These are phyloP conservation scores for Trichosporon sp. DNA, from an alignment of 1,284 basidiomycete genomes.

Conservation along the genomic window DNA sequence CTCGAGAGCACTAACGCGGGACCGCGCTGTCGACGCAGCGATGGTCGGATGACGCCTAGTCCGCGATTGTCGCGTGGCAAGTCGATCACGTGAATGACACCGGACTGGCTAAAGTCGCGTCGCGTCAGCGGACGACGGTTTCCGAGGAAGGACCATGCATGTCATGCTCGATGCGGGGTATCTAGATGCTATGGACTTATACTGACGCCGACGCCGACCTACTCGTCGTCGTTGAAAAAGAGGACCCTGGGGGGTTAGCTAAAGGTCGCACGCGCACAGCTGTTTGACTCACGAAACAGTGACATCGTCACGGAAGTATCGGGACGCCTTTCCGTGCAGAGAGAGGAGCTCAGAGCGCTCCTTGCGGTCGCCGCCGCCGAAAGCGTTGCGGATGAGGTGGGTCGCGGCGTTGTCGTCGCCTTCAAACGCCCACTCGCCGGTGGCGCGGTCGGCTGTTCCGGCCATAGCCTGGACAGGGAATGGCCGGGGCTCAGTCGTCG, in stretches of 20 bases:
- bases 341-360: constrained; percentile 73
- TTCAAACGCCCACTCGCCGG: constrained; percentile 71
- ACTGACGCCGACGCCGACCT: neutral
- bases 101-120: neutral
- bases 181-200: constrained; percentile 10
- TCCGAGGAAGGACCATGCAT: constrained; percentile 5
- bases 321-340: constrained; percentile 77
- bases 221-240: constrained; percentile 37
- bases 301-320: constrained; percentile 82
- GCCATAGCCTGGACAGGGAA: constrained; percentile 52
- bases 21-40: constrained; percentile 11
- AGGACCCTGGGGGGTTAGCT: constrained; percentile 35
- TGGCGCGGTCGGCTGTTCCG: constrained; percentile 29
- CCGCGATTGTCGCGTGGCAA: constrained; percentile 13
- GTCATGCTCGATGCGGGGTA: constrained; percentile 19
- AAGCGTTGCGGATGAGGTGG: constrained; percentile 90
- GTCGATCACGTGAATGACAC: neutral
- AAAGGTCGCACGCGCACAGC: neutral
- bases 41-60: neutral
- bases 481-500: constrained; percentile 36
- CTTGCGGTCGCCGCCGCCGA: constrained; percentile 78
- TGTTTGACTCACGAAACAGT: constrained; percentile 77
- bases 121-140: neutral
- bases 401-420: constrained; percentile 82
- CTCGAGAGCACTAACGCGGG: neutral